Base-by-base conservation (phyloP, 2,329 filamentous ascomycete species). In the Eutypa lata region DNA sequence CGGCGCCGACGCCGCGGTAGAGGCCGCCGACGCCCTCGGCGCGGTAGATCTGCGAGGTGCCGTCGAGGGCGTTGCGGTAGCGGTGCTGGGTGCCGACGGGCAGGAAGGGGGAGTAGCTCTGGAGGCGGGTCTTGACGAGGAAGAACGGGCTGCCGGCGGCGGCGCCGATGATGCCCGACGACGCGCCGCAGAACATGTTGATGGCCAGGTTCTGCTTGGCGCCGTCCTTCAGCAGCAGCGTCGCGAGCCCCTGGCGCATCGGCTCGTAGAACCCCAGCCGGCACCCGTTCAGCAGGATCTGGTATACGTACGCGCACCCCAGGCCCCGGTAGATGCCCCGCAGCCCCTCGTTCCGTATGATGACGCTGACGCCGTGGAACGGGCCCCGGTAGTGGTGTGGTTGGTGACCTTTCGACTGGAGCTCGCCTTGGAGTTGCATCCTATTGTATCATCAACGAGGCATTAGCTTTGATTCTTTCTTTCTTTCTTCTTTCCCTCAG, bases 201-300 rank as follows among this genome's bases (percentile, higher is more conserved):
- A 97, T 82, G 35, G 84, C 89, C 53, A 97, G 81, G 61, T 86
- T 93, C 72, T 99, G 94, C 26, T 87, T 81, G n/a, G 80, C 79
- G 31, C 82, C 69, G 69, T 95, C 88, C 56, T 82, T 79, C 73
- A 90, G 88, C 52, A 96, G 71, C 48, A 89, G 74, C 6, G 76
- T 78, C 1, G 91, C 87, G 44, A 96, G 69, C 21, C 77, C 79
- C 47, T 83, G 80, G 67, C 94, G 90, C 74, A 97, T 84, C 5
- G 94, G 94, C 70, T 99, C 94, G 79, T 99, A 99, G 79, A 99
- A 97, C 56, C 94, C 92, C 51, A 99, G 79, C 51, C 94, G 90
- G 74, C 92, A 99, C 65, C 94, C 94, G 71, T 99, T 99, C 65
- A 99, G 86, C 49, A 96, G 84, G 66, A 97, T 84, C 76, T 99